phyloP scores from a whole-genome alignment of 164 flowering plant genomes.

The Malania oleifera region DNA sequence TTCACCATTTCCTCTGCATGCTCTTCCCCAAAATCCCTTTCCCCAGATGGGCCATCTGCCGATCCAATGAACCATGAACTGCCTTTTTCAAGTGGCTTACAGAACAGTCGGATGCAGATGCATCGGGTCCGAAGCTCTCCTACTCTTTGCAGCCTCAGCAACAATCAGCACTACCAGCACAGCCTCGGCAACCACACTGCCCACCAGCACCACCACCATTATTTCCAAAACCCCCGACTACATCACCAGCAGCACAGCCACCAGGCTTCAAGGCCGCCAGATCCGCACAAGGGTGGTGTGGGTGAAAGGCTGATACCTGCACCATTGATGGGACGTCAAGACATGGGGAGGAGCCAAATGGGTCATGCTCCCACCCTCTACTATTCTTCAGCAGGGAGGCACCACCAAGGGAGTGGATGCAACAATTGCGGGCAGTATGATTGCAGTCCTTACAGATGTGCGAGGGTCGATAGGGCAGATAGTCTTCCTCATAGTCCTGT shows the following conservation, averaged over 20 bases:
- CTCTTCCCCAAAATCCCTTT: conserved; percentile 49
- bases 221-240: conserved; percentile 11
- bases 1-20: conserved; percentile 42
- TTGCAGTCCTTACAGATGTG: not conserved
- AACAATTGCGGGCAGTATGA: conserved; percentile 12
- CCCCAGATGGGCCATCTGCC: conserved; percentile 27
- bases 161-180: not conserved
- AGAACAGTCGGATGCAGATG: conserved; percentile 12
- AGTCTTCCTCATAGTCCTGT: conserved; percentile 24
- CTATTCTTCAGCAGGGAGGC: conserved; percentile 3
- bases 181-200: not conserved
- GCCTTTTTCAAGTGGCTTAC: conserved; percentile 8
- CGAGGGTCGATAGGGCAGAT: conserved; percentile 1
- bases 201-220: conserved; percentile 12
- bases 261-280: conserved; percentile 9
- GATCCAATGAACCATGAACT: conserved; percentile 17
- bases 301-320: conserved; percentile 15
- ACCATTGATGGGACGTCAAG: conserved; percentile 13
- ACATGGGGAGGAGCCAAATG: conserved; percentile 15
- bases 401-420: conserved; percentile 13
- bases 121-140: conserved; percentile 72
- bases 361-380: conserved; percentile 8
- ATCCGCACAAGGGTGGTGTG: not conserved
- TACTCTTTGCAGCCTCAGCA: conserved; percentile 24
- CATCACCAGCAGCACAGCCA: conserved; percentile 8